Evolutionary conservation across 1,284 basidiomycete species (phyloP).

Genomic region (Sanguinoderma infundibulare): DNA sequence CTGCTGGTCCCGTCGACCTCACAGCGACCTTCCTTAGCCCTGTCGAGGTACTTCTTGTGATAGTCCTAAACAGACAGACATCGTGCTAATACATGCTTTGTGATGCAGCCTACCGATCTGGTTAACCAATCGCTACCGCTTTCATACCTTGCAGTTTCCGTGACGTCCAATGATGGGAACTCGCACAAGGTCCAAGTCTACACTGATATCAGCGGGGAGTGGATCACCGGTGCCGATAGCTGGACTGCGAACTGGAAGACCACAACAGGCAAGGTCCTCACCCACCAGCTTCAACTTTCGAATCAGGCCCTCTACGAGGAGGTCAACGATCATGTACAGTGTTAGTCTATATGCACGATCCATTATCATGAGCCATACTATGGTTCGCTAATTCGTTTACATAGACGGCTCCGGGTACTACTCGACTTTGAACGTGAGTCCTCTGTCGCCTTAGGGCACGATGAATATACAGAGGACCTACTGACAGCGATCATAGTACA

Average conservation of each 20-base stretch:
- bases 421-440: constrained; percentile 49
- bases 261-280: constrained; percentile 47
- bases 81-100: not conserved
- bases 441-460: constrained; percentile 1
- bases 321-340: constrained; percentile 61
- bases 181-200: constrained; percentile 63
- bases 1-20: constrained; percentile 67
- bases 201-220: constrained; percentile 68
- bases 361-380: not conserved
- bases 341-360: constrained; percentile 40
- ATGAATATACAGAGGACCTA: not conserved
- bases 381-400: not conserved
- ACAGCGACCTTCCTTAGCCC: constrained; percentile 66
- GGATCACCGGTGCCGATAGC: constrained; percentile 62
- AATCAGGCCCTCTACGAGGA: constrained; percentile 53
- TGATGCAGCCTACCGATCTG: constrained; percentile 53
- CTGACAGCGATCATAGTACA: constrained; percentile 42
- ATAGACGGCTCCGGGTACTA: constrained; percentile 71
- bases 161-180: constrained; percentile 53
- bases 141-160: constrained; percentile 62
- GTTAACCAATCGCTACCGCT: constrained; percentile 67
- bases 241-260: constrained; percentile 61
- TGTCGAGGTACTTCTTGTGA: constrained; percentile 51
- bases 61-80: not conserved
- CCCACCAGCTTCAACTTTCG: constrained; percentile 61